Percentiles rank a stretch among this genome's conserved stretches.
These are phyloP conservation scores for Endoconidiophora laricicola DNA, from an alignment of 2,329 filamentous ascomycete genomes.

Conservation along the genomic window DNA sequence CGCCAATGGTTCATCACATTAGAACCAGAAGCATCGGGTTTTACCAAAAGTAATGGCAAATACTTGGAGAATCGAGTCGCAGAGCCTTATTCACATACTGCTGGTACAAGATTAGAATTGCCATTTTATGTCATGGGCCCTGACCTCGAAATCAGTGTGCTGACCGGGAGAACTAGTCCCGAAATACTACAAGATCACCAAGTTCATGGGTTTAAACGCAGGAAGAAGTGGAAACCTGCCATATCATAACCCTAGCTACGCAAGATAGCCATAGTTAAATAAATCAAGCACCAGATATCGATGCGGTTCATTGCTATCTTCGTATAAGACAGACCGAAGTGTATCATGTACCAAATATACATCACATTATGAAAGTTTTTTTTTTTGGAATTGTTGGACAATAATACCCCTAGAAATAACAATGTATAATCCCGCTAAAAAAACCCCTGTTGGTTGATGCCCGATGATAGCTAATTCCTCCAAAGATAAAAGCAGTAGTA, in stretches of 20 bases:
- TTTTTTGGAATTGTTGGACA: too few species aligned
- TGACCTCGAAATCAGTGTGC: constrained; percentile 45
- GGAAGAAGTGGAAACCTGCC: constrained; percentile 42
- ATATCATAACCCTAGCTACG: constrained; percentile 19
- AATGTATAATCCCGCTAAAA: too few species aligned
- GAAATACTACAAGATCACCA: constrained; percentile 47
- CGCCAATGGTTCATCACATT: constrained; percentile 49
- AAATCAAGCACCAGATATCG: too few species aligned
- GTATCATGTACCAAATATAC: too few species aligned
- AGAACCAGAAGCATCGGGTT: constrained; percentile 42
- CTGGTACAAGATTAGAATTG: constrained; percentile 24
- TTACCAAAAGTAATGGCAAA: constrained; percentile 20
- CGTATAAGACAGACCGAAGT: too few species aligned
- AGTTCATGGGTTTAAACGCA: constrained; percentile 36
- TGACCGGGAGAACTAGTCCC: constrained; percentile 42
- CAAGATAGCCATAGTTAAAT: too few species aligned
- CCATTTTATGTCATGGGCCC: constrained; percentile 45
- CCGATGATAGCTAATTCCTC: too few species aligned
- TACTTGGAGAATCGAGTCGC: not conserved
- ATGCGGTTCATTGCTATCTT: too few species aligned
- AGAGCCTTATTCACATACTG: not conserved
- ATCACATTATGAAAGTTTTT: too few species aligned
- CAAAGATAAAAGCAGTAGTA: too few species aligned
- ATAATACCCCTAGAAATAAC: too few species aligned
- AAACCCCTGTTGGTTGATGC: too few species aligned